phyloP scores from a whole-genome alignment of 202 grass and related monocot genomes.

The Hordeum pubiflorum region DNA sequence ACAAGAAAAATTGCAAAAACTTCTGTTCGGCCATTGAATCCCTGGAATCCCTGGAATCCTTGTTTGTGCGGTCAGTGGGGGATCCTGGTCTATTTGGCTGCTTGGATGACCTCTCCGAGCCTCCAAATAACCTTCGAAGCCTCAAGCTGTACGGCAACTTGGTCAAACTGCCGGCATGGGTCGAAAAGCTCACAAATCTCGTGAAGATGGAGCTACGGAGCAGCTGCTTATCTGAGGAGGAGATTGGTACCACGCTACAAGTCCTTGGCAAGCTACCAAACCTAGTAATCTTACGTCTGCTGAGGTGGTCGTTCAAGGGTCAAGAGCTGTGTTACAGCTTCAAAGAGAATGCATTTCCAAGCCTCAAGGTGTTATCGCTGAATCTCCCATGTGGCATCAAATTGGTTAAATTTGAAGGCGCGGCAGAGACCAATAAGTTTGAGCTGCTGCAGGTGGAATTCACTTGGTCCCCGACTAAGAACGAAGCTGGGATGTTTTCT shows the following conservation, averaged over 20 bases:
- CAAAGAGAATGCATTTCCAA: background rate
- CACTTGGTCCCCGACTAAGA: accelerated
- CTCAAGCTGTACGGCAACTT: constrained; percentile 19
- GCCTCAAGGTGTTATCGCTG: background rate
- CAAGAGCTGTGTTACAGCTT: background rate
- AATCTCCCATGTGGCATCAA: accelerated
- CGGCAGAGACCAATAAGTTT: background rate
- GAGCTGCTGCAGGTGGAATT: background rate
- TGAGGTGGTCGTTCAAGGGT: background rate
- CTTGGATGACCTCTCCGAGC: background rate
- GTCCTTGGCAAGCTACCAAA: background rate
- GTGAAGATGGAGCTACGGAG: background rate
- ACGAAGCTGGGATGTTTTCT: background rate
- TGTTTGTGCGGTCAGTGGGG: background rate
- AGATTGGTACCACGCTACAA: background rate
- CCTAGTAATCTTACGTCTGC: background rate
- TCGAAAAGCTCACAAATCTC: background rate
- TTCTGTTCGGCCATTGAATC: background rate
- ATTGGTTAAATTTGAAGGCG: background rate
- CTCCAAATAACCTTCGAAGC: background rate
- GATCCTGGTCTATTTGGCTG: background rate
- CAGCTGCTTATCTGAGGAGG: background rate
- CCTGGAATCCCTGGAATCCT: background rate
- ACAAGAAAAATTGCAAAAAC: background rate
- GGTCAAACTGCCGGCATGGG: background rate